Evolutionary conservation across 2,329 filamentous ascomycete species (phyloP), one percentile per base, ranked within the genome.

Genomic region (Fusarium tanahbumbuense): DNA sequence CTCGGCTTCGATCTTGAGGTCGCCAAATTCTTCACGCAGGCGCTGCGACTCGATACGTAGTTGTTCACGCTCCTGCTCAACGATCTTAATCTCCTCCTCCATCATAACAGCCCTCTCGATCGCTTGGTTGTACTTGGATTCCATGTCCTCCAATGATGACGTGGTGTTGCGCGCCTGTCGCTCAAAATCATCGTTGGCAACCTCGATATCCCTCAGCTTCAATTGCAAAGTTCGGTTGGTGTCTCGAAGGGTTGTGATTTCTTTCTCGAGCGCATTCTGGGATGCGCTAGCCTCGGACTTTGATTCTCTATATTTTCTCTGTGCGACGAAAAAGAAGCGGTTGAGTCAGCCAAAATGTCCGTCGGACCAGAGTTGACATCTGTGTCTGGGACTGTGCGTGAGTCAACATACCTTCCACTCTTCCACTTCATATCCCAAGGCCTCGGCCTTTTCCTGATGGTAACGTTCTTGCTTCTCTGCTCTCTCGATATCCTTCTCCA

Each of bases 151-250:
- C 67, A 98, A 88, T 53, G 95, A 98, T 46, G 94, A 98, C 37
- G 93, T 94, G 28, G 95, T 98, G 81, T 98, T 96, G 74, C 96
- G 91, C 73, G 96, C 95, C 83, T 98, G 95, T 72, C 94, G 91
- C 84, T 99, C 96, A 78, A 95, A 98, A 81, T 99, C 96, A 84
- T 99, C 96, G 82, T 98, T 99, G 78, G 93, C 93, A 58, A 99
- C 96, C 81, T 99, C 96, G 74, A 95, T 97, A 79, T 99, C 96
- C 73, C 96, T 91, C 61, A 99, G 84, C 80, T 88, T 93, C 68
- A 97, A 85, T 76, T 96, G 92, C 66, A 98, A 82, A 6, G 91
- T 90, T 71, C 96, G 87, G 80, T 94, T 97, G 50, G 89, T 81
- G 72, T 99, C 94, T 77, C 96, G 92, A 75, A 99, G 86, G 11